Base-by-base conservation (phyloP, 192 early-diverging fungal species). In the Backusella circina region DNA sequence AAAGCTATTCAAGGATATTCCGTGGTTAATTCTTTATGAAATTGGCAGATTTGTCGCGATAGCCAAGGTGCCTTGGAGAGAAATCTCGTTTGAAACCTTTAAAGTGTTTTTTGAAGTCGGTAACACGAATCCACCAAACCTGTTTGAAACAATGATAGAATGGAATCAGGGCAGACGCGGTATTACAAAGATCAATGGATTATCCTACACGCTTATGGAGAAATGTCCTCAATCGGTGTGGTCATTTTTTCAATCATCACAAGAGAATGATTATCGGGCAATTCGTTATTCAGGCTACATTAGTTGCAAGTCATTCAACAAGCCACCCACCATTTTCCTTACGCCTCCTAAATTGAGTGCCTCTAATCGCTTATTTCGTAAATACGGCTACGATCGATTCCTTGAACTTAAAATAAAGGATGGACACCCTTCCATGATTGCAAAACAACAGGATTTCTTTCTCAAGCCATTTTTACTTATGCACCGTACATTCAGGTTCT, bases 311-410 rank as follows among this genome's bases (percentile, higher is more conserved):
- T 28, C 38, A 18, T 8, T 4, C 3, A 37, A 18, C 28, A 30
- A 16, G 32, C 26, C 33, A 7, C 74, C 72, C 13, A 23, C 13
- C 21, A 23, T 79, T 16, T 33, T 16, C n/a, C 31, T 83, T 3
- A 9, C 65, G n/a, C 51, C 79, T 13, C 78, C 75, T 32, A 75
- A 64, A 50, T 39, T 67, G 7, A 28, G 47, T 13, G 26, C 44
- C 2, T 80, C 79, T 13, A 83, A 77, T 33, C 75, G 82, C 13
- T 74, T 77, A 21, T 83, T 74, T 38, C 67, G 82, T 15, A 71
- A 81, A 72, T 83, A 31, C 12, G 76, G 71, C 36, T 32, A 75
- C 5, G 75, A 83, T 9, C 44, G 82, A 65, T 83, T 83, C 31
- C 32, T 83, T 8, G 70, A 73, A 37, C 4, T 83, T 4, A 73